Base-by-base conservation (phyloP, 169 alveolate species). In the Babesia ovata region DNA sequence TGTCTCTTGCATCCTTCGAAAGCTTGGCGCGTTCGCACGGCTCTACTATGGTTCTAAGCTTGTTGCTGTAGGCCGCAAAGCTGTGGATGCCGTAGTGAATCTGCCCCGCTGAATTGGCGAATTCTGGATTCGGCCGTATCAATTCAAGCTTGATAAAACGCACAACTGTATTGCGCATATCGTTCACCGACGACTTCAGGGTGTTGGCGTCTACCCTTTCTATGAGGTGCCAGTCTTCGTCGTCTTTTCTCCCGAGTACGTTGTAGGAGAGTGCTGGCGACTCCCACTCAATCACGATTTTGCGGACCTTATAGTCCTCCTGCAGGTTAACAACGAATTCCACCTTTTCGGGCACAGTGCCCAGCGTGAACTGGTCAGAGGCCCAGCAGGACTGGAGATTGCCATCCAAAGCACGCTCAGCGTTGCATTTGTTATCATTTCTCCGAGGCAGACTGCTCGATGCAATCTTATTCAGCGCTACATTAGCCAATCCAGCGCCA, bases 1-100 rank as follows among this genome's bases (percentile, higher is more conserved):
- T 94, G 67, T 94, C 97, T 56, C 97, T 77, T 9, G 97, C 96
- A 61, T 94, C 97, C 36, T 84, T 88, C 26, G 96, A 70, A 44
- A 58, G 54, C 53, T 92, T 92, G 8, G 95, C 95, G 26, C 69
- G 82, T n/a, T 87, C 91, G 63, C 97, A 94, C 28, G 89, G 88
- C 70, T 92, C 95, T 50, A 94, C 97, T 10, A 93, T 90, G n/a
- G 96, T 87, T 67, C 90, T 92, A 29, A 94, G 92, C 49, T 94
- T 86, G 67, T 92, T 92, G 72, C 94, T 89, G 69, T 76, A 87
- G 24, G 88, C 86, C 56, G 93, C 86, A 36, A 94, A 39, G 62
- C 78, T 85, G 49, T 88, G 76, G 21, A 94, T 94, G 36, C 97
- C 97, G 78, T 94, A 94, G 54, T 70, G 81, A 49, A 86, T 84